Percentiles rank a stretch among this genome's conserved stretches.
These are phyloP conservation scores for Centella asiatica DNA, from an alignment of 129 eudicot genomes.

Conservation along the genomic window DNA sequence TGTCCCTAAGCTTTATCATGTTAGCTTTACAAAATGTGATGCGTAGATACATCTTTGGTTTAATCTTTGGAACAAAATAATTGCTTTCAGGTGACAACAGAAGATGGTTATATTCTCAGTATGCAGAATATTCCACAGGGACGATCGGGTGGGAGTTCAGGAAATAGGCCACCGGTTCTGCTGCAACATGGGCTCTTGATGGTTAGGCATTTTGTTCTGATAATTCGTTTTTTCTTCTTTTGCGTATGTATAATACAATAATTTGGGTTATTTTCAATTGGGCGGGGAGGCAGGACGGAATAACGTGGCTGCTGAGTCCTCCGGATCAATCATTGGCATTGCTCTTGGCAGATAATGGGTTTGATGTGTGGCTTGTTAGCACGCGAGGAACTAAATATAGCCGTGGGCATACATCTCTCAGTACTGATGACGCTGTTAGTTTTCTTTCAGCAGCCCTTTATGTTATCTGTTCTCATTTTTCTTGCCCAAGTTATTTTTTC, in stretches of 20 bases:
- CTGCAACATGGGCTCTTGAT: constrained; percentile 65
- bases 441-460: not conserved
- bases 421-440: constrained; percentile 42
- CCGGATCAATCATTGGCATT: constrained; percentile 57
- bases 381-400: constrained; percentile 70
- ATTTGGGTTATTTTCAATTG: no score
- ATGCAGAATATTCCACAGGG: constrained; percentile 57
- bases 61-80: not conserved
- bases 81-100: constrained; percentile 48
- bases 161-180: constrained; percentile 38
- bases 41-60: not conserved
- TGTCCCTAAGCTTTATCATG: not conserved
- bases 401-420: constrained; percentile 45
- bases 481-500: not conserved
- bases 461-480: not conserved
- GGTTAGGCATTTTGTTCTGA: constrained; percentile 22
- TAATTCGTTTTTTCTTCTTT: not conserved
- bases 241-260: no score
- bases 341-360: constrained; percentile 62
- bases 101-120: constrained; percentile 56
- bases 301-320: constrained; percentile 63
- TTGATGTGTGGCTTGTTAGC: constrained; percentile 58
- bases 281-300: constrained; percentile 34
- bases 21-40: no score
- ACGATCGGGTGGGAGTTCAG: constrained; percentile 30